Percentiles rank a stretch among this genome's conserved stretches.
phyloP scores from a whole-genome alignment of 345 rosid species.

The Brassica nigra region DNA sequence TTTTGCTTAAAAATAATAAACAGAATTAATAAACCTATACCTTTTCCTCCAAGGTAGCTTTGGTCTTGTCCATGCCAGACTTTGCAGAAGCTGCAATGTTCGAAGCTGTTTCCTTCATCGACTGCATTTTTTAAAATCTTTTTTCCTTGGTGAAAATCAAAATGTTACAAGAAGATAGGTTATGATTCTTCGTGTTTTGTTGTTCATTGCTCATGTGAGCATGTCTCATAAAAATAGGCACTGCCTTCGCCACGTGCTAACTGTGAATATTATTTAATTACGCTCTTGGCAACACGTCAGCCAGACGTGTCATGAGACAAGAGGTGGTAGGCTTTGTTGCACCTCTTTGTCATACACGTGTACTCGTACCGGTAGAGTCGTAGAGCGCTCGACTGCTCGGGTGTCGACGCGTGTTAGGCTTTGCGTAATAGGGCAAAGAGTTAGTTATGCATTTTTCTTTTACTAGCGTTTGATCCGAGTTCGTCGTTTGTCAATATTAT shows the following conservation, averaged over 20 bases:
- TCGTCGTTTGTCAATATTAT: neutral
- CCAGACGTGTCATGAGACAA: conserved; percentile 10
- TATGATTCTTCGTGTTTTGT: neutral
- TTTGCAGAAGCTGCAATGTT: conserved; percentile 79
- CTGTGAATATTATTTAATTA: conserved; percentile 18
- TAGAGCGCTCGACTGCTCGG: neutral
- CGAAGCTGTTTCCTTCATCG: conserved; percentile 61
- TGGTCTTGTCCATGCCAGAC: conserved; percentile 78
- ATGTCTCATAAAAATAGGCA: conserved; percentile 22
- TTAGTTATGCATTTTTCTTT: too few species aligned
- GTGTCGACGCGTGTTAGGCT: conserved; percentile 11
- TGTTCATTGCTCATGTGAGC: conserved; percentile 9
- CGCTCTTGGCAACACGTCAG: conserved; percentile 21
- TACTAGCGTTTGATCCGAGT: neutral
- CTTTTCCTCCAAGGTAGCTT: conserved; percentile 68
- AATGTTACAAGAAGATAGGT: neutral
- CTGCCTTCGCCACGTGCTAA: conserved; percentile 7
- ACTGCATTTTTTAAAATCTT: conserved; percentile 40
- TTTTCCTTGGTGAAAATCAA: conserved; percentile 5
- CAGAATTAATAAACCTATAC: conserved; percentile 5
- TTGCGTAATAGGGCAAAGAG: neutral
- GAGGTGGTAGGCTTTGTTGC: conserved; percentile 36
- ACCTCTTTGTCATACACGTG: conserved; percentile 23
- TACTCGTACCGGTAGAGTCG: neutral
- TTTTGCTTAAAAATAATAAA: neutral